phyloP scores from a whole-genome alignment of 2,329 filamentous ascomycete species.

The Akanthomyces muscarius region DNA sequence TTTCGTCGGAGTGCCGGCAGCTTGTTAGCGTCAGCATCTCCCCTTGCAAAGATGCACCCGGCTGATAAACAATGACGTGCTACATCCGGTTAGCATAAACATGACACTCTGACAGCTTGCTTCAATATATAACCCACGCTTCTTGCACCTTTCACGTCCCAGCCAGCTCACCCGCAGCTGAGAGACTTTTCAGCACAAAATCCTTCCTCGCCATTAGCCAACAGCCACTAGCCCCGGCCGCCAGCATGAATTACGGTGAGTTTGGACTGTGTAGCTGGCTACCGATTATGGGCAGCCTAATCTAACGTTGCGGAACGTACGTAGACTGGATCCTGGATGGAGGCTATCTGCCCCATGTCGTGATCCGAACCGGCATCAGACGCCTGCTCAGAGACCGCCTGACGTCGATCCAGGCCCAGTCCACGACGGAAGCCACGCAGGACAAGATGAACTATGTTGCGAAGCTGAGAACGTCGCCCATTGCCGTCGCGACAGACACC shows the following conservation, averaged over 20 bases:
- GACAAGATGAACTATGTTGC: conserved; percentile 63
- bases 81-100: conserved; percentile 1
- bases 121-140: neutral
- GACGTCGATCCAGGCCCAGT: conserved; percentile 48
- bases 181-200: neutral
- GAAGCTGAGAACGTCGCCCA: conserved; percentile 54
- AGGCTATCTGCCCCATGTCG: conserved; percentile 58
- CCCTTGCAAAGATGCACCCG: neutral
- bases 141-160: neutral
- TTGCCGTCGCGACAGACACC: conserved; percentile 34
- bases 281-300: neutral
- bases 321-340: conserved; percentile 58
- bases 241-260: conserved; percentile 13
- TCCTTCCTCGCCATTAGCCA: too few relatives aligned
- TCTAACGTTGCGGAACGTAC: neutral
- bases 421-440: conserved; percentile 49
- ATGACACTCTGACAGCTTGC: neutral
- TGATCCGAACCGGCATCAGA: conserved; percentile 63
- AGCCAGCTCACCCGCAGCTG: too few relatives aligned
- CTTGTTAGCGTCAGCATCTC: conserved; percentile 1
- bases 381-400: conserved; percentile 61
- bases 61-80: conserved; percentile 5
- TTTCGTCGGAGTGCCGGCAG: neutral
- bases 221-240: neutral
- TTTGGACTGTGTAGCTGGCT: too few relatives aligned